A percentile compares a stretch with the other conserved stretches of the same genome.
Evolutionary conservation across 257 asterid species (phyloP).

Genomic region (Plantago ovata): DNA sequence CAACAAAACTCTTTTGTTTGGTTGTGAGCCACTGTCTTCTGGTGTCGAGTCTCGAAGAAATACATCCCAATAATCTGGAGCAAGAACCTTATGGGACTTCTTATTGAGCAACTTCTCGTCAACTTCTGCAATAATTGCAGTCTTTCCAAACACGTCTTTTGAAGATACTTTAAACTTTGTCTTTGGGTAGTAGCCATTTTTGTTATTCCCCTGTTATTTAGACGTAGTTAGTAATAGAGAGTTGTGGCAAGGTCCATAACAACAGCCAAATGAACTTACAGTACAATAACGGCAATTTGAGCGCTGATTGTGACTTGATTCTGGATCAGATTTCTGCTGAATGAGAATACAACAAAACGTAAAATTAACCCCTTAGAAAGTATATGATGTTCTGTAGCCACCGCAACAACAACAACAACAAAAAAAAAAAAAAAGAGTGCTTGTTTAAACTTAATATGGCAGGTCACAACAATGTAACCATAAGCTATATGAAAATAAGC

Average conservation of each 20-base stretch:
- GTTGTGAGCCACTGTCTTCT: conserved; percentile 28
- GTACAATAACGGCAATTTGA: conserved; percentile 70
- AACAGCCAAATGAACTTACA: conserved; percentile 52
- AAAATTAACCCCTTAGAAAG: conserved; percentile 16
- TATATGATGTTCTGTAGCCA: no score
- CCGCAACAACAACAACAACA: no score
- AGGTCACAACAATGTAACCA: neutral
- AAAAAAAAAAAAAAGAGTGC: neutral
- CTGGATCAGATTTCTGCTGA: conserved; percentile 41
- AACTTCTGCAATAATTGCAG: conserved; percentile 72
- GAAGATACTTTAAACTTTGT: conserved; percentile 76
- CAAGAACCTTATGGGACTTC: conserved; percentile 27
- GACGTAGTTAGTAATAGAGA: conserved; percentile 27
- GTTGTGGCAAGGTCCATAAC: conserved; percentile 15
- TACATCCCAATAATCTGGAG: conserved; percentile 86
- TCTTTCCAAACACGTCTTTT: conserved; percentile 61
- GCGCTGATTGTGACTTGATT: conserved; percentile 27
- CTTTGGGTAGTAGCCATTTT: conserved; percentile 60
- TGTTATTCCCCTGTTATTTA: conserved; percentile 56
- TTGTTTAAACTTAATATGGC: neutral
- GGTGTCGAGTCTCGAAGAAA: conserved; percentile 57
- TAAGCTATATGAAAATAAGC: conserved; percentile 4
- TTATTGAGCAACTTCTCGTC: conserved; percentile 28
- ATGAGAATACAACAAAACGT: conserved; percentile 30
- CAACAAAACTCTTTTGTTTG: conserved; percentile 51